Conservation (phyloP, 163 green algal species). For the Scenedesmus sp. region DNA sequence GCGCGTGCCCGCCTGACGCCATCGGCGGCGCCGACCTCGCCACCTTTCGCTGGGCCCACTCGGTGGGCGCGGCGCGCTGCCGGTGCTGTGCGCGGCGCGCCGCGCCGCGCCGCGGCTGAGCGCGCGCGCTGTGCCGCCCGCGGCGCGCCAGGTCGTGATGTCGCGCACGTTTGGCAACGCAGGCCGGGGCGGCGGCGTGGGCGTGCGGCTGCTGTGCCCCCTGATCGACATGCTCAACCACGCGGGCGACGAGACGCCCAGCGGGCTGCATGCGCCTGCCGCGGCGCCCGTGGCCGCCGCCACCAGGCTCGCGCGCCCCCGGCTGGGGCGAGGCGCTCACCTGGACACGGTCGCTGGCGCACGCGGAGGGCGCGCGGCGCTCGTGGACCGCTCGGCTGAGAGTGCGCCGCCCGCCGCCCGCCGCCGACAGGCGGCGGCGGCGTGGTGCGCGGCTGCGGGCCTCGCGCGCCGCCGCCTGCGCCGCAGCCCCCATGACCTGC, state of each 20-base stretch:
- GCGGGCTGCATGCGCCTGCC: too few species aligned
- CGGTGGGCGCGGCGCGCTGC: conserved; percentile 14
- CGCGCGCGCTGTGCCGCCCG: conserved; percentile 1
- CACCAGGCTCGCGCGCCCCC: too few species aligned
- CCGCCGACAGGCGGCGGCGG: too few species aligned
- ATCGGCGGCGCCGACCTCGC: conserved; percentile 37
- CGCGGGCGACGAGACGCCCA: conserved; percentile 63
- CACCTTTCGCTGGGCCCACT: conserved; percentile 55
- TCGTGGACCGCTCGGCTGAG: too few species aligned
- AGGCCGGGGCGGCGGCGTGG: conserved; percentile 70
- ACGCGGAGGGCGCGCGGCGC: too few species aligned
- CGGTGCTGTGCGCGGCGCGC: background rate
- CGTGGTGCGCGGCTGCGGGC: too few species aligned
- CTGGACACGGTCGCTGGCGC: conserved; percentile 13
- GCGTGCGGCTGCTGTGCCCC: conserved; percentile 83
- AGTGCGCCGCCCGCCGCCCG: too few species aligned
- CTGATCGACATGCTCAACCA: conserved; percentile 87
- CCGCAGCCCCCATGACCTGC: too few species aligned
- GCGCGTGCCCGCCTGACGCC: conserved; percentile 30
- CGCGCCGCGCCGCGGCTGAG: background rate
- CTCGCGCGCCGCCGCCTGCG: too few species aligned
- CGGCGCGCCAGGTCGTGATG: conserved; percentile 65
- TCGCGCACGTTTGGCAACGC: conserved; percentile 82
- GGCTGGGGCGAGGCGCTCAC: background rate
- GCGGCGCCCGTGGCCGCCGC: too few species aligned